phyloP scores from a whole-genome alignment of 129 eudicot genomes.

The Chrysanthemum makinoi region DNA sequence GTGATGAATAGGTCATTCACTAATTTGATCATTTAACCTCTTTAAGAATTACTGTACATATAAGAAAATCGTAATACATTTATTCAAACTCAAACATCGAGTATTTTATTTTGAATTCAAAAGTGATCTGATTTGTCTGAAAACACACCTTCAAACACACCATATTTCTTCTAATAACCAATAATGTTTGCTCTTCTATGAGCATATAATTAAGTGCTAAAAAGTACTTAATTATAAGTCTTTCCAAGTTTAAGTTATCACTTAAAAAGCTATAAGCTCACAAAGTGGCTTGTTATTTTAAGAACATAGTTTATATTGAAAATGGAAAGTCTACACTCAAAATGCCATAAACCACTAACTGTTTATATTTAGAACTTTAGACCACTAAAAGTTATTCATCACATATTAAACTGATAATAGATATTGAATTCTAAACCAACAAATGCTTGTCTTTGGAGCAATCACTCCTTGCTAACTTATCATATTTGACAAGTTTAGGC shows the following conservation, averaged over 20 bases:
- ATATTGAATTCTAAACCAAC: background rate
- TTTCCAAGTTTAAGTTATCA: background rate
- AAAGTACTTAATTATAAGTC: background rate
- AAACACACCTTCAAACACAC: background rate
- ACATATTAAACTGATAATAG: slow-evolving; percentile 5
- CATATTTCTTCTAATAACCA: background rate
- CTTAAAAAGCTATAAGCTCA: background rate
- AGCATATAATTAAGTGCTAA: background rate
- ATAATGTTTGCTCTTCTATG: background rate
- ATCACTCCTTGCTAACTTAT: slow-evolving; percentile 7
- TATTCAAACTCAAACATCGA: no score
- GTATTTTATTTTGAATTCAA: no score
- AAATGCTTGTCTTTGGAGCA: slow-evolving; percentile 22
- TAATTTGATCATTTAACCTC: no score
- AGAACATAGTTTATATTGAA: background rate
- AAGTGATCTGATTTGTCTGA: background rate
- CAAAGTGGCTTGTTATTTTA: background rate
- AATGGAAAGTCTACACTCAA: slow-evolving; percentile 5
- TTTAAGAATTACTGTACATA: no score
- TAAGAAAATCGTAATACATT: no score
- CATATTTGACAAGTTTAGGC: slow-evolving; percentile 2
- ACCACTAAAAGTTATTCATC: slow-evolving; percentile 15
- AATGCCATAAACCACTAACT: slow-evolving; percentile 20
- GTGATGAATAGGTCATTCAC: no score
- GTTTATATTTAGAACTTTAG: slow-evolving; percentile 1